These are phyloP conservation scores for Helicocarpus griseus DNA, from an alignment of 2,329 filamentous ascomycete species.

Conservation along the genomic window DNA sequence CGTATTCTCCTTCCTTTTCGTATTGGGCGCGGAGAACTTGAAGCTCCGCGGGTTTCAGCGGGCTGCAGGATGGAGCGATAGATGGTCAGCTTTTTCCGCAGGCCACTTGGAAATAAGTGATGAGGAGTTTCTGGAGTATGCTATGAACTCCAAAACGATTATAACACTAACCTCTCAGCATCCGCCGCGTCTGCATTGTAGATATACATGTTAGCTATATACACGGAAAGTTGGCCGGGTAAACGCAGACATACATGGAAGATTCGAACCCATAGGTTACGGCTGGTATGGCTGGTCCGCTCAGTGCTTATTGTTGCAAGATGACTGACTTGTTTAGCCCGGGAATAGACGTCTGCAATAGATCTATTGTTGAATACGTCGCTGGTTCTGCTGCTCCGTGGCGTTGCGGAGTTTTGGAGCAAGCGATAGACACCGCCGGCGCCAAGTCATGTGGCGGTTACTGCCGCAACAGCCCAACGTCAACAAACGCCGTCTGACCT, in stretches of 20 bases:
- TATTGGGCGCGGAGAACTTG: conserved; percentile 88
- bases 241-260: conserved; percentile 37
- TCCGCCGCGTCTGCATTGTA: conserved; percentile 75
- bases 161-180: conserved; percentile 67
- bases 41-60: conserved; percentile 83
- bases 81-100: background rate
- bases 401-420: conserved; percentile 1
- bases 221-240: conserved; percentile 13
- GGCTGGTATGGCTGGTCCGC: background rate
- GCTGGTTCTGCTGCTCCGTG: background rate
- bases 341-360: no score
- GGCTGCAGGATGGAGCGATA: conserved; percentile 40
- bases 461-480: conserved; percentile 27
- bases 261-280: conserved; percentile 34
- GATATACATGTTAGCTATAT: conserved; percentile 8
- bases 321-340: no score
- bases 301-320: background rate
- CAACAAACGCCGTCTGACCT: conserved; percentile 11
- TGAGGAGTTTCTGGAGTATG: background rate
- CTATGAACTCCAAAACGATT: background rate
- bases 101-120: background rate
- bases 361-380: no score
- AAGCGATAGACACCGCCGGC: background rate
- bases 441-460: conserved; percentile 24
- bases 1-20: conserved; percentile 95